These are phyloP conservation scores for Globisporangium cederbergense DNA, from an alignment of 352 stramenopile genomes.

Conservation along the genomic window DNA sequence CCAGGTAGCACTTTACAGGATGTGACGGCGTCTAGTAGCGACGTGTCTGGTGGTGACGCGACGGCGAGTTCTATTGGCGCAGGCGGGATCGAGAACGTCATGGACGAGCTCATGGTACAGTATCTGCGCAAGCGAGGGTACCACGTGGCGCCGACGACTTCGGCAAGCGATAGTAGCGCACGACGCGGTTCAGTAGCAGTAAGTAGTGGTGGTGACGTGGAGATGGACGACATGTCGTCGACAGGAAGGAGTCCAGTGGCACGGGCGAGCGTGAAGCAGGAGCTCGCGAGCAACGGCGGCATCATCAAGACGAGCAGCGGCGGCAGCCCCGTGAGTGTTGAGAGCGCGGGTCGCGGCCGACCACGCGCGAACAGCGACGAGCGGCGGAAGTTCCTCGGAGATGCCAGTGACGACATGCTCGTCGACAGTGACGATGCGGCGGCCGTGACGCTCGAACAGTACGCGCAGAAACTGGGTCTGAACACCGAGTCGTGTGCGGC, in stretches of 20 bases:
- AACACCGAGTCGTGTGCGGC: conserved; percentile 67
- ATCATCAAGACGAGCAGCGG: conserved; percentile 1
- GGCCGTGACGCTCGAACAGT: conserved; percentile 42
- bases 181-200: not conserved
- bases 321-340: conserved; percentile 13
- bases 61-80: not conserved
- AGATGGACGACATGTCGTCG: conserved; percentile 14
- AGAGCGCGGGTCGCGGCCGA: conserved; percentile 1
- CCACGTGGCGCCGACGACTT: conserved; percentile 25
- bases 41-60: not conserved
- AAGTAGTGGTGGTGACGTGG: conserved; percentile 13
- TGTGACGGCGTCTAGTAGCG: not conserved
- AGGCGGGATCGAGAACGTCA: conserved; percentile 24
- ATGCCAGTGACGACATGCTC: conserved; percentile 12
- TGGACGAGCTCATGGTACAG: conserved; percentile 71
- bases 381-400: conserved; percentile 28
- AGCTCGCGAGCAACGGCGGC: conserved; percentile 1
- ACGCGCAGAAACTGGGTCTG: conserved; percentile 59
- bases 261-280: conserved; percentile 5
- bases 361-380: conserved; percentile 3
- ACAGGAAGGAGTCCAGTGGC: not conserved
- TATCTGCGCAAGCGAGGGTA: conserved; percentile 62
- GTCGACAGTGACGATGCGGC: not conserved
- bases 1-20: not conserved
- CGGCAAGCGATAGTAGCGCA: not conserved